A percentile compares a stretch with the other conserved stretches of the same genome.
These are phyloP conservation scores for Botrytis byssoidea DNA, from an alignment of 2,329 filamentous ascomycete genomes.

Conservation along the genomic window DNA sequence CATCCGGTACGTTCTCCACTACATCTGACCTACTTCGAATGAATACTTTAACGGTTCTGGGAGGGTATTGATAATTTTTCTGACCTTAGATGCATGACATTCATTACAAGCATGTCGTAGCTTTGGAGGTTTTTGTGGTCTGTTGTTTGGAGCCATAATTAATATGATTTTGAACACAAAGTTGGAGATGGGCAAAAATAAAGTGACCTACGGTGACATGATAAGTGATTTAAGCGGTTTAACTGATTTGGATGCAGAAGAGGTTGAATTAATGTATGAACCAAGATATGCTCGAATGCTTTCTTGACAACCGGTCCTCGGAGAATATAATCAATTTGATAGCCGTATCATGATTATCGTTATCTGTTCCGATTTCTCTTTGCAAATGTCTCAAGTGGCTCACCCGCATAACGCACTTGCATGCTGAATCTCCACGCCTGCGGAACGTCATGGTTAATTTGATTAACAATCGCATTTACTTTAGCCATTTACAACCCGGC, in stretches of 20 bases:
- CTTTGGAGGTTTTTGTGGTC: conserved; percentile 15
- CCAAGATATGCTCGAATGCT: background rate
- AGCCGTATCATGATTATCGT: background rate
- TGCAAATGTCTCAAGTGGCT: background rate
- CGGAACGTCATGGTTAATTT: background rate
- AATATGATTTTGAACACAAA: background rate
- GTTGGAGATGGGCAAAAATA: background rate
- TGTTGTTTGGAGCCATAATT: background rate
- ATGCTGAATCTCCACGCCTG: background rate
- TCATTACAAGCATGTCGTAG: conserved; percentile 19
- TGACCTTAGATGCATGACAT: conserved; percentile 19
- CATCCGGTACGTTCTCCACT: conserved; percentile 18
- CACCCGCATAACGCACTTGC: background rate
- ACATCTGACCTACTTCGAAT: conserved; percentile 16
- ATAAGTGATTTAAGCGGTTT: background rate
- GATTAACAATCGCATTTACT: background rate
- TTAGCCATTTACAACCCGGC: background rate
- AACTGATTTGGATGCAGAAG: background rate
- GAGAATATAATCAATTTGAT: background rate
- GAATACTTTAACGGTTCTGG: background rate
- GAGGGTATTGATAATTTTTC: background rate
- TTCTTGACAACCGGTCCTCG: background rate
- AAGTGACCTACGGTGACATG: background rate
- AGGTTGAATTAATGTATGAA: background rate
- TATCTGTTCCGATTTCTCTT: background rate